These are phyloP conservation scores for Xylaria venustula DNA, from an alignment of 495 filamentous ascomycete genomes.

Conservation along the genomic window DNA sequence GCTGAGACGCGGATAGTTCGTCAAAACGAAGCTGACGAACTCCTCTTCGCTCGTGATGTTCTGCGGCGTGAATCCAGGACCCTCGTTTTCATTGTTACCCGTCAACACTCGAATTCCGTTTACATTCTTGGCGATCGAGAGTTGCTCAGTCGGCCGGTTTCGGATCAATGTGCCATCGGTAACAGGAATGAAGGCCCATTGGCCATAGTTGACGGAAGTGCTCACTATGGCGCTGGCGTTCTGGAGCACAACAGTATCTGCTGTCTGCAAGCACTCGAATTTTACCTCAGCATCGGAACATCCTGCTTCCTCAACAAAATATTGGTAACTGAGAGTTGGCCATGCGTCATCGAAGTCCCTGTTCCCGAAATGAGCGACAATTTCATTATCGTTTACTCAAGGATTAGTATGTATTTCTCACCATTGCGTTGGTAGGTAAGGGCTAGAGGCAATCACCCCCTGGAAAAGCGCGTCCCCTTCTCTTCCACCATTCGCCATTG, in stretches of 20 bases:
- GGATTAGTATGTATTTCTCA: slow-evolving; percentile 8
- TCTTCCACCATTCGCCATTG: slow-evolving; percentile 50
- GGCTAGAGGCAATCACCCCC: slow-evolving; percentile 44
- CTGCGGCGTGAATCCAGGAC: slow-evolving; percentile 47
- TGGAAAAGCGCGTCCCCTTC: slow-evolving; percentile 45
- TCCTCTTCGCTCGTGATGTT: slow-evolving; percentile 46
- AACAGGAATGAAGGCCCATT: slow-evolving; percentile 65
- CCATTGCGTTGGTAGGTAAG: slow-evolving; percentile 41
- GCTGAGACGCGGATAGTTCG: slow-evolving; percentile 51
- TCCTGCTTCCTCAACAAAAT: slow-evolving; percentile 53
- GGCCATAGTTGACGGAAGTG: slow-evolving; percentile 35
- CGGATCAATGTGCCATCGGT: slow-evolving; percentile 58
- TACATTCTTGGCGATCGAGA: slow-evolving; percentile 43
- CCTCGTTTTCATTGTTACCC: slow-evolving; percentile 29
- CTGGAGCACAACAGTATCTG: slow-evolving; percentile 51
- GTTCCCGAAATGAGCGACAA: neutral
- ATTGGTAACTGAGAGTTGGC: slow-evolving; percentile 54
- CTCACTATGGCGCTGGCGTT: slow-evolving; percentile 55
- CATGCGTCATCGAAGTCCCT: slow-evolving; percentile 48
- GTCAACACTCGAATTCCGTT: slow-evolving; percentile 29
- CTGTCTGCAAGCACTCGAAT: slow-evolving; percentile 32
- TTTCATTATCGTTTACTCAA: neutral
- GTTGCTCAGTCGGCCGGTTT: slow-evolving; percentile 51
- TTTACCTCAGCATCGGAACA: slow-evolving; percentile 36
- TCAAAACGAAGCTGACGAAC: slow-evolving; percentile 44